These are phyloP conservation scores for Pseudozyma hubeiensis DNA, from an alignment of 1,284 basidiomycete species.

Conservation along the genomic window DNA sequence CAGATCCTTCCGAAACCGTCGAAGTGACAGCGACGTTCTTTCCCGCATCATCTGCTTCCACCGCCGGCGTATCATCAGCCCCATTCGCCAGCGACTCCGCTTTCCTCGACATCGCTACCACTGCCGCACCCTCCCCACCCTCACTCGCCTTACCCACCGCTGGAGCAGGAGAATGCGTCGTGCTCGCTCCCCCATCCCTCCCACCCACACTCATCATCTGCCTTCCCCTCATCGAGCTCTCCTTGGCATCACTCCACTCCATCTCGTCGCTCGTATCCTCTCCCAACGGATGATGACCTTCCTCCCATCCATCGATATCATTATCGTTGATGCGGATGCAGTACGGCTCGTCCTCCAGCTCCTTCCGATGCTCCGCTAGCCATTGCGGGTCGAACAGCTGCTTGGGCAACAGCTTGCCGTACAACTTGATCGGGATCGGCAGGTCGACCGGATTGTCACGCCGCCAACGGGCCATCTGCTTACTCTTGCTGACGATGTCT, in stretches of 20 bases:
- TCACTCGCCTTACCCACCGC: neutral
- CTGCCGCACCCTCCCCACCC: neutral
- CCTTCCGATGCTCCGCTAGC: slow-evolving; percentile 43
- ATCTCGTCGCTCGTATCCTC: slow-evolving; percentile 57
- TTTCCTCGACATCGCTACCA: neutral
- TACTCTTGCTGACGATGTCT: slow-evolving; percentile 52
- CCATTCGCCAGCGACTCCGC: neutral
- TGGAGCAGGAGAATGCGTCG: slow-evolving; percentile 23
- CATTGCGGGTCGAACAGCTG: slow-evolving; percentile 52
- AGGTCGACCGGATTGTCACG: slow-evolving; percentile 53
- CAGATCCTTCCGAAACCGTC: slow-evolving; percentile 21
- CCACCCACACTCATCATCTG: slow-evolving; percentile 15
- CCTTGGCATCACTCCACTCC: slow-evolving; percentile 56
- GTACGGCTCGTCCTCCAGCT: slow-evolving; percentile 51
- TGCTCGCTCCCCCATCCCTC: slow-evolving; percentile 11
- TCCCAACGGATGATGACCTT: slow-evolving; percentile 44
- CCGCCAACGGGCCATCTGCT: slow-evolving; percentile 55
- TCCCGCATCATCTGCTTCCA: neutral
- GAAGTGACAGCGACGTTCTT: neutral
- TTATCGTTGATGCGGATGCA: slow-evolving; percentile 49
- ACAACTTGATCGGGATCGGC: slow-evolving; percentile 50
- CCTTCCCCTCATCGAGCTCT: slow-evolving; percentile 25
- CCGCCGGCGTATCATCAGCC: slow-evolving; percentile 1
- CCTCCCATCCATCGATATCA: slow-evolving; percentile 51
- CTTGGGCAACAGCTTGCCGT: slow-evolving; percentile 45